phyloP scores from a whole-genome alignment of 768 basidiomycete species.

The Tylopilus felleus region DNA sequence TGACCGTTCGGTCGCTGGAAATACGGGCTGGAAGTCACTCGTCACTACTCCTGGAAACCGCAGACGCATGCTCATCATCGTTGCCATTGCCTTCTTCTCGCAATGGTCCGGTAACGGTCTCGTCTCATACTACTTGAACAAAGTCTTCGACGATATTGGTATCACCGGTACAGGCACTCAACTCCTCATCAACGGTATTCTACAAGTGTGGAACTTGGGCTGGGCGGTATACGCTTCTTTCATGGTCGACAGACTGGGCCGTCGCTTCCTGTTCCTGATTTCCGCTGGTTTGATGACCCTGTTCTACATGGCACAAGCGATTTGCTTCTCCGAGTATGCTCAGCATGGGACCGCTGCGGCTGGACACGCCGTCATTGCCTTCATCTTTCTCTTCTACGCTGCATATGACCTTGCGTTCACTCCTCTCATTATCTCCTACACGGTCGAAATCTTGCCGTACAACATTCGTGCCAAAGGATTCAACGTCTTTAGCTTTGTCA shows the following conservation, averaged over 20 bases:
- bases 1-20: conserved; percentile 55
- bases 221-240: conserved; percentile 59
- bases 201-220: conserved; percentile 77
- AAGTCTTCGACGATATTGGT: conserved; percentile 66
- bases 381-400: conserved; percentile 82
- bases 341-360: conserved; percentile 40
- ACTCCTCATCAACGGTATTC: conserved; percentile 82
- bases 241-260: conserved; percentile 63
- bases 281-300: conserved; percentile 58
- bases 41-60: conserved; percentile 67
- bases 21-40: conserved; percentile 69
- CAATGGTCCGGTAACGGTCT: conserved; percentile 87
- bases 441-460: conserved; percentile 86
- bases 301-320: conserved; percentile 67
- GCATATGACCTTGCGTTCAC: conserved; percentile 82
- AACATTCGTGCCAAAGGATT: conserved; percentile 83
- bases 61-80: conserved; percentile 71
- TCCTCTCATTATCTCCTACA: conserved; percentile 83
- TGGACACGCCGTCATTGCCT: conserved; percentile 72
- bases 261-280: conserved; percentile 66
- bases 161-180: conserved; percentile 59
- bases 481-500: conserved; percentile 74
- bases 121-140: conserved; percentile 77
- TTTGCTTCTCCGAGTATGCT: conserved; percentile 57
- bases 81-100: conserved; percentile 79